Base-by-base conservation (phyloP, 495 filamentous ascomycete species). In the Podospora conica region DNA sequence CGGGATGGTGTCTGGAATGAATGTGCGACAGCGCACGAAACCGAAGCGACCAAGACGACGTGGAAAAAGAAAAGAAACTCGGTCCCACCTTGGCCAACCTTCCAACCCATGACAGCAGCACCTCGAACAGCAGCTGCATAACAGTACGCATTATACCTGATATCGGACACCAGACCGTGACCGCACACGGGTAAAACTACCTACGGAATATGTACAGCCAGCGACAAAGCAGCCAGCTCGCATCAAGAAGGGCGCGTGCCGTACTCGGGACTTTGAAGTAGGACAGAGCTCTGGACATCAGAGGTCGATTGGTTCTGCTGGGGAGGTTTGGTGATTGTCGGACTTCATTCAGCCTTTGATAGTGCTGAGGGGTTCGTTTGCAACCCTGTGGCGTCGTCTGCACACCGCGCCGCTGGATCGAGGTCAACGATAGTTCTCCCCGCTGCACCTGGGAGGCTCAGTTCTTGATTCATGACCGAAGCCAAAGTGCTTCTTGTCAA, bases 191-290 rank as follows among this genome's bases (percentile, higher is more conserved):
- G 11, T 7, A 57, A 12, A 8, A 57, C 55, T 22, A 24, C n/a
- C n/a, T n/a, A n/a, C n/a, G n/a, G n/a, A n/a, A n/a, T n/a, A n/a
- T n/a, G n/a, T n/a, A n/a, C 55, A 8, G 18, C 29, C 6, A 48
- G 33, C 3, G 40, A 48, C 18, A 18, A 48, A 48, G 7, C 40
- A n/a, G 40, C 40, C 40, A n/a, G 40, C 40, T 48, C 18, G 40
- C 40, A 48, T 48, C 4, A 18, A 48, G 40, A 48, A 18, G 40
- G 40, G 12, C 40, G 15, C 40, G 40, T 48, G 40, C 40, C 22
- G 23, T 57, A 57, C 55, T 57, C 55, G 23, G 55, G 10, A 57
- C 55, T 57, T 57, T 57, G 55, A 57, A 57, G 55, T 57, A 24
- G 55, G 55, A 57, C 55, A n/a, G 9, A 57, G 25, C 0, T 24